phyloP scores from a whole-genome alignment of 495 filamentous ascomycete genomes.

The Rhizodiscina lignyota region DNA sequence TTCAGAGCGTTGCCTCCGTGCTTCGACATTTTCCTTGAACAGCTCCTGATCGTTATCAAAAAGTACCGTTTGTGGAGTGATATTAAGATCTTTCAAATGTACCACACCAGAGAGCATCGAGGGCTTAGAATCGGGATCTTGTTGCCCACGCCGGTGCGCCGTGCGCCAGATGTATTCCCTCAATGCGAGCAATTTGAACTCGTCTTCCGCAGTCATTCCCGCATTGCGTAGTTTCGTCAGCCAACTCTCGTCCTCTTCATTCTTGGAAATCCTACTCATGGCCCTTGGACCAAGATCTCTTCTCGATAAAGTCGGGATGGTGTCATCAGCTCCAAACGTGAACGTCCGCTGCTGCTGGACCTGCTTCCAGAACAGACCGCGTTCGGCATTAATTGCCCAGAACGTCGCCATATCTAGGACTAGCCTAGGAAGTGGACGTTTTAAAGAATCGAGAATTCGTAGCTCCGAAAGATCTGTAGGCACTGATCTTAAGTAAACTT shows the following conservation, averaged over 20 bases:
- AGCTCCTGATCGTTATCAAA: conserved; percentile 56
- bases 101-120: conserved; percentile 50
- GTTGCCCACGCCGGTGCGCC: conserved; percentile 47
- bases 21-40: conserved; percentile 15
- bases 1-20: conserved; percentile 3
- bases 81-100: conserved; percentile 46
- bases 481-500: conserved; percentile 63
- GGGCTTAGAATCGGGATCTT: conserved; percentile 23
- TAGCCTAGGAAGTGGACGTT: conserved; percentile 59
- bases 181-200: conserved; percentile 73
- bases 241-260: conserved; percentile 97
- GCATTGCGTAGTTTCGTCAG: conserved; percentile 65
- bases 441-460: conserved; percentile 63
- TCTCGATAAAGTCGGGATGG: conserved; percentile 27
- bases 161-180: conserved; percentile 87
- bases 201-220: conserved; percentile 70
- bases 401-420: conserved; percentile 72
- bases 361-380: conserved; percentile 72
- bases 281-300: conserved; percentile 27
- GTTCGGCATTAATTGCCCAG: conserved; percentile 72
- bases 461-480: conserved; percentile 46
- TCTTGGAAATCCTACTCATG: conserved; percentile 40
- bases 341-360: conserved; percentile 48
- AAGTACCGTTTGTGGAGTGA: conserved; percentile 76
- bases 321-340: conserved; percentile 35